Evolutionary conservation across 2,329 filamentous ascomycete genomes (phyloP).

Genomic region (Aspergillus nomiae): DNA sequence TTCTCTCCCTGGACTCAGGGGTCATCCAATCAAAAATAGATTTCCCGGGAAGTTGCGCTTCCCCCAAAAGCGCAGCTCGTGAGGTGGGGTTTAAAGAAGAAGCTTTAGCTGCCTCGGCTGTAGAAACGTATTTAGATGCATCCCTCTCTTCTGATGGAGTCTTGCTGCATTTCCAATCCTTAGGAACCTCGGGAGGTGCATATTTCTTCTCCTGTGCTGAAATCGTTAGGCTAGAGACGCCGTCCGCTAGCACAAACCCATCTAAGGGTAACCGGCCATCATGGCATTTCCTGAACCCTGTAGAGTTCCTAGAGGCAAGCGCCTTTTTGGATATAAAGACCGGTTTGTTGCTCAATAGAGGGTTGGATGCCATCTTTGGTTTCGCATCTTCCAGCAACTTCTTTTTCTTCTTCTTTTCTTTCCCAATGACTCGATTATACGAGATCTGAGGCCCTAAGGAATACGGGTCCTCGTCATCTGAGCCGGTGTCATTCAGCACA

Average conservation of each 20-base stretch:
- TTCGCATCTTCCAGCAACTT: slow-evolving; percentile 43
- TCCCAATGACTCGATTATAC: slow-evolving; percentile 79
- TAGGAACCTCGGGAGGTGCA: slow-evolving; percentile 45
- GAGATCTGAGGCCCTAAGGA: slow-evolving; percentile 88
- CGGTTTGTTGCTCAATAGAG: slow-evolving; percentile 66
- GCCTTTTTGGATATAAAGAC: slow-evolving; percentile 73
- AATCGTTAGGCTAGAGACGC: slow-evolving; percentile 51
- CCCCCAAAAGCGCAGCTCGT: slow-evolving; percentile 78
- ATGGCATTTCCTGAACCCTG: slow-evolving; percentile 69
- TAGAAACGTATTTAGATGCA: slow-evolving; percentile 59
- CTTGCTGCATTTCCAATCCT: slow-evolving; percentile 71
- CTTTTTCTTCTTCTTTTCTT: slow-evolving; percentile 77
- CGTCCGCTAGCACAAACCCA: slow-evolving; percentile 73
- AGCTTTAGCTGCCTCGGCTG: slow-evolving; percentile 74
- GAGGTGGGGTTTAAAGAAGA: slow-evolving; percentile 74
- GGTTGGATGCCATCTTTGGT: slow-evolving; percentile 59
- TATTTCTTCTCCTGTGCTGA: slow-evolving; percentile 48
- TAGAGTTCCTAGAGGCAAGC: slow-evolving; percentile 42
- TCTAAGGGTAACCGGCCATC: slow-evolving; percentile 79
- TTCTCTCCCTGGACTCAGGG: slow-evolving; percentile 71
- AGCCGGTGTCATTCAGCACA: slow-evolving; percentile 87
- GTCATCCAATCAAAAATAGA: slow-evolving; percentile 95
- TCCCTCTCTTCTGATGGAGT: slow-evolving; percentile 38
- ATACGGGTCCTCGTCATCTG: slow-evolving; percentile 93
- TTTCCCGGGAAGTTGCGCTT: slow-evolving; percentile 80